These are phyloP conservation scores for Aspergillus wentii DNA, from an alignment of 495 filamentous ascomycete genomes.

Conservation along the genomic window DNA sequence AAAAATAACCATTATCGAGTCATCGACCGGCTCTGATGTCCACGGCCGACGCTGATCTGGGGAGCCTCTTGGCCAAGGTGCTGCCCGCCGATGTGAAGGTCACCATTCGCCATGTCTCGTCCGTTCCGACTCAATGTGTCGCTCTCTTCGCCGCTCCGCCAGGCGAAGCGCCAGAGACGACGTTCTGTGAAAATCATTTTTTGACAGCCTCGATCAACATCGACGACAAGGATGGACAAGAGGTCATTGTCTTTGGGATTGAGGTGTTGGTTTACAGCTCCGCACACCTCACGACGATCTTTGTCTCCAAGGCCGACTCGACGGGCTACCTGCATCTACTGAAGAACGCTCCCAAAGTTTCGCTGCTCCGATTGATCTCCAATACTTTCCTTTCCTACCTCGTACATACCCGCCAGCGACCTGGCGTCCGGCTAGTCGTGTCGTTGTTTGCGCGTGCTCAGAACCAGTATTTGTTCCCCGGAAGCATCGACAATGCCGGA, in stretches of 20 bases:
- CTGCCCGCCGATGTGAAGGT: conserved; percentile 68
- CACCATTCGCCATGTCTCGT: conserved; percentile 81
- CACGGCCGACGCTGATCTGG: conserved; percentile 34
- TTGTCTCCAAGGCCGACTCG: conserved; percentile 95
- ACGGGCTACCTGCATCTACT: conserved; percentile 78
- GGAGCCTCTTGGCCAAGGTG: conserved; percentile 55
- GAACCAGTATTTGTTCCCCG: conserved; percentile 91
- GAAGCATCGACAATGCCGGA: conserved; percentile 73
- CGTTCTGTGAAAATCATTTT: conserved; percentile 87
- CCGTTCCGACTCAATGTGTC: conserved; percentile 65
- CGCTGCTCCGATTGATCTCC: conserved; percentile 66
- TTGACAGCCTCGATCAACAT: conserved; percentile 62
- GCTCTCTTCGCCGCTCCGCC: conserved; percentile 79
- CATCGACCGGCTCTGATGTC: conserved; percentile 14
- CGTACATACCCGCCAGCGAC: conserved; percentile 57
- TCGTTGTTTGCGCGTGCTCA: conserved; percentile 92
- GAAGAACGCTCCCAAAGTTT: conserved; percentile 55
- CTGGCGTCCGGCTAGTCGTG: conserved; percentile 69
- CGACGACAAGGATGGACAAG: conserved; percentile 24
- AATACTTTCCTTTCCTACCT: conserved; percentile 74
- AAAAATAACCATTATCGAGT: conserved; percentile 12
- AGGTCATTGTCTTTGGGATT: conserved; percentile 62
- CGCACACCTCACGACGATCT: conserved; percentile 74
- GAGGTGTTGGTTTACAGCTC: conserved; percentile 66
- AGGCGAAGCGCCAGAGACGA: conserved; percentile 59